Evolutionary conservation across 495 filamentous ascomycete species (phyloP).

Genomic region (Opeltia flavorubescens): DNA sequence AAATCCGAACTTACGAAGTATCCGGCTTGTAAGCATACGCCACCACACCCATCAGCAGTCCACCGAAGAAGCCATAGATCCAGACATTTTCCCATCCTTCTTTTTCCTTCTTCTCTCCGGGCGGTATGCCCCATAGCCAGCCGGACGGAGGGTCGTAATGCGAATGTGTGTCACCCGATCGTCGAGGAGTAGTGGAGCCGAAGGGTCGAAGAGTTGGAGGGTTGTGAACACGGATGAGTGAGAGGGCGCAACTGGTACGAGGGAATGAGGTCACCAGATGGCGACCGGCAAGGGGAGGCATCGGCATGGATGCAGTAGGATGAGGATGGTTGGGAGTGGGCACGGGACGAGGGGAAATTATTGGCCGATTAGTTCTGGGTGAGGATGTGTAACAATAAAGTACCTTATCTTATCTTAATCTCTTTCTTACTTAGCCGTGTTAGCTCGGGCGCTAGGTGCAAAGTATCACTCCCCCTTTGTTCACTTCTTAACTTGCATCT

Average conservation of each 20-base stretch:
- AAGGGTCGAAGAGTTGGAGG: background rate
- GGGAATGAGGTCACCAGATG: background rate
- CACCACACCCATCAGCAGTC: constrained; percentile 54
- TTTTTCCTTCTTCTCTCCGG: constrained; percentile 85
- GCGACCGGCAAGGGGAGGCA: background rate
- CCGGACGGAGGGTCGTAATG: constrained; percentile 83
- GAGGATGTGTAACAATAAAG: no score
- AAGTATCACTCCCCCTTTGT: no score
- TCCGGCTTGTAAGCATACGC: constrained; percentile 96
- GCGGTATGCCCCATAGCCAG: constrained; percentile 81
- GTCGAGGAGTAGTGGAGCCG: background rate
- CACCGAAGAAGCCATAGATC: constrained; percentile 84
- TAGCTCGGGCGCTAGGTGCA: no score
- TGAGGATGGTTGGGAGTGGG: background rate
- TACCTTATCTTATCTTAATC: no score
- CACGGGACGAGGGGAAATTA: background rate
- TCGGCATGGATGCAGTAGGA: background rate
- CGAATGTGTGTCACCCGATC: constrained; percentile 5
- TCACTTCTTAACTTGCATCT: no score
- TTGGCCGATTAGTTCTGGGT: no score
- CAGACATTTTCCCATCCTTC: constrained; percentile 90
- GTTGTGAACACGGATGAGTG: background rate
- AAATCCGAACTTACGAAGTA: constrained; percentile 64
- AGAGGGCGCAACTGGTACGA: background rate
- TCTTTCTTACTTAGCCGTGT: no score